These are phyloP conservation scores for Halophytophthora batemanensis DNA, from an alignment of 352 stramenopile species.

Conservation along the genomic window DNA sequence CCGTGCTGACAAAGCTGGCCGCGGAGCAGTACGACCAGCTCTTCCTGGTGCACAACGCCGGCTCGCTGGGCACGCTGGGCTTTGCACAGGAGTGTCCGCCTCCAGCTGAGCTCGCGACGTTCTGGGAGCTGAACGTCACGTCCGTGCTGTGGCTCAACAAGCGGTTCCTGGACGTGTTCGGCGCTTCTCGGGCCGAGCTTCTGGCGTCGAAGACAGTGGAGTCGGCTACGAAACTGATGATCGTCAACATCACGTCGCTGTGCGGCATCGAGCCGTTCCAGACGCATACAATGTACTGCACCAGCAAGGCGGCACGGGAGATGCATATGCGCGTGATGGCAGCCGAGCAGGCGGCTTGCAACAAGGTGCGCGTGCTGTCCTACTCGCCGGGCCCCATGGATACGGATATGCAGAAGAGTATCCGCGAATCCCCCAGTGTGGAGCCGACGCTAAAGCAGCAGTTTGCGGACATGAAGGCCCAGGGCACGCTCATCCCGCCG, in stretches of 20 bases:
- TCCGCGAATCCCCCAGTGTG: constrained; percentile 35
- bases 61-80: constrained; percentile 65
- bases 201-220: background rate
- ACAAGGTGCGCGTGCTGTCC: constrained; percentile 49
- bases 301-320: constrained; percentile 68
- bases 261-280: constrained; percentile 78
- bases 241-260: constrained; percentile 83
- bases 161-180: constrained; percentile 60
- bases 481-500: constrained; percentile 40
- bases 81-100: constrained; percentile 50
- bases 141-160: constrained; percentile 85
- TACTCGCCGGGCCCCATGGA: constrained; percentile 79
- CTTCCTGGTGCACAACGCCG: constrained; percentile 84
- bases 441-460: constrained; percentile 19
- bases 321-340: constrained; percentile 69
- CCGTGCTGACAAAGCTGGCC: constrained; percentile 25
- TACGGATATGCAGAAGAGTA: constrained; percentile 62
- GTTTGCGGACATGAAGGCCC: constrained; percentile 38
- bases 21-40: constrained; percentile 38
- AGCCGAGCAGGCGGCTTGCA: constrained; percentile 30
- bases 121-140: constrained; percentile 85
- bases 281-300: constrained; percentile 51
- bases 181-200: constrained; percentile 41
- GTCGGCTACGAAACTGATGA: constrained; percentile 15
- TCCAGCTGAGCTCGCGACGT: constrained; percentile 38